Evolutionary conservation across 2,329 filamentous ascomycete genomes (phyloP), one percentile per base, ranked within the genome.

Genomic region (Colletotrichum costaricense): DNA sequence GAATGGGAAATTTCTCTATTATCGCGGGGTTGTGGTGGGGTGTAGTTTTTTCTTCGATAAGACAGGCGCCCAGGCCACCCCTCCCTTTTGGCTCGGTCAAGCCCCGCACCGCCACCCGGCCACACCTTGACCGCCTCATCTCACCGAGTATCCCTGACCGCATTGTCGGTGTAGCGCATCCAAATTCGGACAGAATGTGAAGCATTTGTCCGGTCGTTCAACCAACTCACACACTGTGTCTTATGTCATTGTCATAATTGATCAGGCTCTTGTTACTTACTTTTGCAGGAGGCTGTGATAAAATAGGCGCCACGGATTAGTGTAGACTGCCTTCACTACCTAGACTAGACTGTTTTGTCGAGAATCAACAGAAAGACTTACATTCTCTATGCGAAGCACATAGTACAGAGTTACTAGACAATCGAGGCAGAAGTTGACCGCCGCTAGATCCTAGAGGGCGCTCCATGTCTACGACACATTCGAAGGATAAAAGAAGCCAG

Each of bases 11-110:
- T 73, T 73, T 73, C 71, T 73, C 71, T 70, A 73, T 73, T 70
- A 73, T 73, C 71, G 71, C 71, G 71, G 71, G 71, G 71, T 70
- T 73, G 67, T 70, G 71, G 67, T 70, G 71, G 71, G 71, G 71
- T 71, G 38, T 22, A 33, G 16, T 63, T 72, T 64, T 60, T 42
- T 19, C 33, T 35, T 42, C 60, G 71, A 73, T 66, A 73, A 73
- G 70, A 62, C 30, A 8, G 16, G 14, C 7, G 22, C 30, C 33
- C 19, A 58, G 56, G 19, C 26, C 19, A 19, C 14, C 26, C 24
- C 26, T 3, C 60, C 19, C 30, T 24, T 38, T 26, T 33, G 9
- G 35, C 16, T 63, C 38, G 35, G 64, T 63, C 65, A 58, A 49
- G 42, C 42, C 42, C 42, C 19, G 42, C 19, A 26, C 52, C 11